Base-by-base conservation (phyloP, 208 protist species). In the Strigomonas culicis region DNA sequence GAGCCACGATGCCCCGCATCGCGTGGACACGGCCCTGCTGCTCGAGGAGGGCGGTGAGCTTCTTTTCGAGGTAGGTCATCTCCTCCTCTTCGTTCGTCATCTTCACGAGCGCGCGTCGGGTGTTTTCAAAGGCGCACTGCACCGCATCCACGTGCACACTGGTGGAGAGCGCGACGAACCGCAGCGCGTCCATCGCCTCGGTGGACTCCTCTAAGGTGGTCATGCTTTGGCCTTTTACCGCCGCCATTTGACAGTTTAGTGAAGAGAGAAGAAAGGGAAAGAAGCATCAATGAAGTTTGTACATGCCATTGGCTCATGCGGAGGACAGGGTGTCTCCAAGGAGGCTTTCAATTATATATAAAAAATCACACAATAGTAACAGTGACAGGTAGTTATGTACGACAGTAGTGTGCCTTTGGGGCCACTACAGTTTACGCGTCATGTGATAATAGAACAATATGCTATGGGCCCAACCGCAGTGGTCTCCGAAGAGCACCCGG, bases 141-240 rank as follows among this genome's bases (percentile, higher is more conserved):
- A 90, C 41, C 0, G 88, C 88, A 49, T 94, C 88, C 0, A 82
- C 77, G 65, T 94, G 88, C 31, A 92, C 80, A n/a, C 75, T 63
- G 11, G 79, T 56, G 15, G 84, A 90, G n/a, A 94, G 75, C 0
- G 88, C 78, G 0, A 86, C 47, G 43, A 86, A 90, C 19, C 74
- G 73, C 50, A 94, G 64, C 25, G 84, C 17, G 22, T 93, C 77
- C 10, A 90, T 50, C 4, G 74, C 34, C 34, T 39, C 34, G 4
- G 34, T 39, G 7, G 34, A 39, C 10, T 39, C 34, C 34, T 39
- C 34, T 39, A 39, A 39, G 4, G 34, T 39, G 4, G 34, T 39
- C 34, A 39, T 39, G 10, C n/a, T n/a, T n/a, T n/a, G n/a, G n/a
- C n/a, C n/a, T n/a, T n/a, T n/a, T n/a, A n/a, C n/a, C n/a, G n/a